phyloP scores from a whole-genome alignment of 2,329 filamentous ascomycete species.

The Trichophyton simii region DNA sequence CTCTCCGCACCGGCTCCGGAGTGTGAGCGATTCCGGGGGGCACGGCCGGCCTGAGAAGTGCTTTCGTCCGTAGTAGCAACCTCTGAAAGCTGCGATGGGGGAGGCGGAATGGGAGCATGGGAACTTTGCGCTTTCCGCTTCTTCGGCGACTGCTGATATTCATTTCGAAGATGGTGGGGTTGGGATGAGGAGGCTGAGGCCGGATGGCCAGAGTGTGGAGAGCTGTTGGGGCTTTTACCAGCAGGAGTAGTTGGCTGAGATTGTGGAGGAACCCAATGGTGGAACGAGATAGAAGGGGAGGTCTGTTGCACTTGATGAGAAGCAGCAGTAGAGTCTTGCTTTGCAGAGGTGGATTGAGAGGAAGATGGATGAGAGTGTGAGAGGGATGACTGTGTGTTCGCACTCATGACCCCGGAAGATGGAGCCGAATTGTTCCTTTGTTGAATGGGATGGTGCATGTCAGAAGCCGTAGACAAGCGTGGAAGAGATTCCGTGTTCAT shows the following conservation, averaged over 20 bases:
- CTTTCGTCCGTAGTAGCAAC: background rate
- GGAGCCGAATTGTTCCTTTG: conserved; percentile 14
- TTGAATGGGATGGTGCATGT: conserved; percentile 13
- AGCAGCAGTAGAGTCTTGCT: conserved; percentile 18
- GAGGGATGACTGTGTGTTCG: conserved; percentile 14
- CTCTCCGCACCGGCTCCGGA: background rate
- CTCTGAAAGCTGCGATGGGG: conserved; percentile 39
- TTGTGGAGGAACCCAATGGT: conserved; percentile 78
- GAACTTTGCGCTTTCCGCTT: conserved; percentile 63
- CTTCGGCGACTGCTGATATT: conserved; percentile 63
- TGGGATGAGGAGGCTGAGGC: conserved; percentile 21
- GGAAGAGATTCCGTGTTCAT: conserved; percentile 23
- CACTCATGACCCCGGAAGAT: conserved; percentile 13
- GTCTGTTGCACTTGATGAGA: conserved; percentile 17
- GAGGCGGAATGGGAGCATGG: conserved; percentile 40
- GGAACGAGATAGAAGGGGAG: conserved; percentile 67
- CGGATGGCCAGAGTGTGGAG: conserved; percentile 33
- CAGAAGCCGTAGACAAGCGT: conserved; percentile 15
- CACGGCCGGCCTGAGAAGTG: background rate
- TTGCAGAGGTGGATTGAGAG: conserved; percentile 1
- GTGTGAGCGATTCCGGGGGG: background rate
- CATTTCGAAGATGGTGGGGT: conserved; percentile 35
- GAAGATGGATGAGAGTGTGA: conserved; percentile 18
- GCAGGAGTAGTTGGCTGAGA: conserved; percentile 60
- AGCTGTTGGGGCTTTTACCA: conserved; percentile 51